Percentiles rank a stretch among this genome's conserved stretches.
phyloP scores from a whole-genome alignment of 208 protist species.

The Wallacemonas sp. region DNA sequence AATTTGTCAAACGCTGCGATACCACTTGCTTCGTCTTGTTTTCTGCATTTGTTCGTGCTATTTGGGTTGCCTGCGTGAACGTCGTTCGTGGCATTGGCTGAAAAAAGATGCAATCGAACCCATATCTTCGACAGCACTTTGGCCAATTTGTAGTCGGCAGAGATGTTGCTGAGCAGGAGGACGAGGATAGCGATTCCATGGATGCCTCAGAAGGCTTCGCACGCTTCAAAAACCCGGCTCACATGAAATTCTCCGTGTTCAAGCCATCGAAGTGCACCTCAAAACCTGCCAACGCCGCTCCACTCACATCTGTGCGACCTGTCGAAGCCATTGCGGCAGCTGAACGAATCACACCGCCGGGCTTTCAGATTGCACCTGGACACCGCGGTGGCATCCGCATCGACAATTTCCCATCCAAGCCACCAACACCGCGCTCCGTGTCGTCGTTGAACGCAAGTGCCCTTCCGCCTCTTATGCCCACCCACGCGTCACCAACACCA shows the following conservation, averaged over 20 bases:
- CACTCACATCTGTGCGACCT: too few species aligned
- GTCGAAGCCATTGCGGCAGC: too few species aligned
- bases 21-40: neutral
- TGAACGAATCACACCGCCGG: constrained; percentile 6
- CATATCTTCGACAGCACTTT: constrained; percentile 73
- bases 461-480: constrained; percentile 32
- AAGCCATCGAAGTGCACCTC: constrained; percentile 21
- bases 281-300: too few species aligned
- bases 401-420: constrained; percentile 35
- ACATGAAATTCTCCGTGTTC: constrained; percentile 76
- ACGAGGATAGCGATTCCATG: constrained; percentile 22
- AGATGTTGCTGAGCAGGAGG: neutral
- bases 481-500: constrained; percentile 10
- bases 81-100: neutral
- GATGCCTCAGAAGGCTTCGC: constrained; percentile 53
- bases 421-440: constrained; percentile 19
- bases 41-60: neutral
- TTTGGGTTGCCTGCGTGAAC: neutral
- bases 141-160: constrained; percentile 26
- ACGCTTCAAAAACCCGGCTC: constrained; percentile 42
- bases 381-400: constrained; percentile 14
- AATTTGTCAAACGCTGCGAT: too few species aligned
- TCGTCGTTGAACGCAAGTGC: neutral
- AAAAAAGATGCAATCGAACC: constrained; percentile 80
- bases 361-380: neutral